A percentile compares a stretch with the other conserved stretches of the same genome.
Conservation (phyloP, 2,329 filamentous ascomycete species). For the Fusarium sp. region DNA sequence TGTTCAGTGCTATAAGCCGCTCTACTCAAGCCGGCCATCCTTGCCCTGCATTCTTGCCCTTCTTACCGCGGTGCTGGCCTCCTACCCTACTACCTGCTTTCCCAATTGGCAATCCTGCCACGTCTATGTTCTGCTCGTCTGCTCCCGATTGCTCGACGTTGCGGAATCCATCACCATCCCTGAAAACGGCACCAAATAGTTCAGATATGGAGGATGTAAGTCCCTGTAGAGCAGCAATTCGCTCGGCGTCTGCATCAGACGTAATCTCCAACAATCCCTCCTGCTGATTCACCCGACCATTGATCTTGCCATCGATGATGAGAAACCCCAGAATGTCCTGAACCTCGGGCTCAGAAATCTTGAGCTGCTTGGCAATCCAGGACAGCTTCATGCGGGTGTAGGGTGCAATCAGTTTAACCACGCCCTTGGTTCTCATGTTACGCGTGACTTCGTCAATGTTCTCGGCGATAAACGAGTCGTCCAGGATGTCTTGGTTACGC, state of each 20-base stretch:
- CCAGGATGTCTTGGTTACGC: slow-evolving; percentile 87
- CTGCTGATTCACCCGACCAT: slow-evolving; percentile 90
- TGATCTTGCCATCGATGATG: slow-evolving; percentile 89
- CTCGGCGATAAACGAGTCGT: slow-evolving; percentile 95
- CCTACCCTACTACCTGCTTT: slow-evolving; percentile 18
- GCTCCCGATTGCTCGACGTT: slow-evolving; percentile 39
- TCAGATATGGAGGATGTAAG: slow-evolving; percentile 77
- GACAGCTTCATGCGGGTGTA: slow-evolving; percentile 91
- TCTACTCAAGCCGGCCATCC: slow-evolving; percentile 10
- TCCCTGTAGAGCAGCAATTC: slow-evolving; percentile 76
- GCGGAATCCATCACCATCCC: slow-evolving; percentile 78
- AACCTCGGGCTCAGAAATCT: slow-evolving; percentile 86
- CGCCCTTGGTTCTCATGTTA: slow-evolving; percentile 96
- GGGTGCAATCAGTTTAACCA: slow-evolving; percentile 91
- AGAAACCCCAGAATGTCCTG: slow-evolving; percentile 96
- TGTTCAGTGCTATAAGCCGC: neutral
- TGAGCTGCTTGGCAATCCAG: slow-evolving; percentile 89
- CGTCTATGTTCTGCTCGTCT: slow-evolving; percentile 48
- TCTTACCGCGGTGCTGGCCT: slow-evolving; percentile 33
- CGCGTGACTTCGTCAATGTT: slow-evolving; percentile 99
- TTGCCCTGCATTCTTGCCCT: slow-evolving; percentile 30
- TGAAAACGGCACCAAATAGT: slow-evolving; percentile 78
- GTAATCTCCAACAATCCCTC: slow-evolving; percentile 85
- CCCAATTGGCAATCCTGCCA: slow-evolving; percentile 38
- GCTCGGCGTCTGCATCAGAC: slow-evolving; percentile 77